Conservation (phyloP, 768 basidiomycete genomes). For the Suillus bovinus region DNA sequence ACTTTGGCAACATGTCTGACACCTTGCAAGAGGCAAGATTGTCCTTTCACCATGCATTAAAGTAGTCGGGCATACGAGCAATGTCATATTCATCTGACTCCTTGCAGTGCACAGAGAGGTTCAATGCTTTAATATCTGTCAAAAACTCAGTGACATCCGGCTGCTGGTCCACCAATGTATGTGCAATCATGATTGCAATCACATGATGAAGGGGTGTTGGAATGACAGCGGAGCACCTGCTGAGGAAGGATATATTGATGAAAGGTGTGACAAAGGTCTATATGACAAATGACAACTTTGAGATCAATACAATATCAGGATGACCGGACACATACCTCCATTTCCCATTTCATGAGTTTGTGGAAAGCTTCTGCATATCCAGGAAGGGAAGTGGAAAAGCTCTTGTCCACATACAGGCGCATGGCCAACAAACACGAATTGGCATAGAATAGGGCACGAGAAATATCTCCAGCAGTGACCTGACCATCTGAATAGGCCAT, state of each 20-base stretch:
- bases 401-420: not conserved
- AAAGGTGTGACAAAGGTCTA: not conserved
- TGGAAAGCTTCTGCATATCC: not conserved
- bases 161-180: not conserved
- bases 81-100: not conserved
- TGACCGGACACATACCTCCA: not conserved
- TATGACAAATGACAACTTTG: too few relatives aligned
- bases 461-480: not conserved
- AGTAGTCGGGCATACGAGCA: not conserved
- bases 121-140: not conserved
- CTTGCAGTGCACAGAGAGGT: too few relatives aligned
- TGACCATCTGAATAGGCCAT: not conserved
- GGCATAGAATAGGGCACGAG: not conserved
- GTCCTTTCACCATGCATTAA: not conserved
- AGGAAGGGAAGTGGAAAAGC: not conserved
- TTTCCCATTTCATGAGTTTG: not conserved
- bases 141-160: not conserved
- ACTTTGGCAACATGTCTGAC: not conserved
- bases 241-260: not conserved
- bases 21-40: not conserved
- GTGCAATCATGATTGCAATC: not conserved
- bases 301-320: too few relatives aligned
- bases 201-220: not conserved
- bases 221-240: not conserved
- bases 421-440: not conserved